These are phyloP conservation scores for Polytrichum formosum DNA, from an alignment of 225 moss, liverwort and hornwort genomes.

Conservation along the genomic window DNA sequence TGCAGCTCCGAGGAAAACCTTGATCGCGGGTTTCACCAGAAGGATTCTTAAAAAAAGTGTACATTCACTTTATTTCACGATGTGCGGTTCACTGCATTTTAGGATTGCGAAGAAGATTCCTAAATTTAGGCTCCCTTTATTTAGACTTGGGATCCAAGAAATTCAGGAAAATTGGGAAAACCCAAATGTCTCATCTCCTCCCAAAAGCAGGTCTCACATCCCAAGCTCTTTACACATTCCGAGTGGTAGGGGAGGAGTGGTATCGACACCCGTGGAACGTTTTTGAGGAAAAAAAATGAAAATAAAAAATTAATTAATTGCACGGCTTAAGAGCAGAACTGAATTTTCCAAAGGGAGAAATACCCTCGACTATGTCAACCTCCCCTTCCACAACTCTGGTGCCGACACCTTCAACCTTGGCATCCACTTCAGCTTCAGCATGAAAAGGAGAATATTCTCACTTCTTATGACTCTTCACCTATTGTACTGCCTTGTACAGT, in stretches of 20 bases:
- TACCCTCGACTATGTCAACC: background rate
- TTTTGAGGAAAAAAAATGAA: no score
- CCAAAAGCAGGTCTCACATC: no score
- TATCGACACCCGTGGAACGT: background rate
- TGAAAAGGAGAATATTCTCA: background rate
- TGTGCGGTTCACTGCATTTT: background rate
- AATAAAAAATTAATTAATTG: no score
- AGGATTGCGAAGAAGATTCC: background rate
- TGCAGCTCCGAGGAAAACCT: background rate
- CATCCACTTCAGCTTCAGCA: background rate
- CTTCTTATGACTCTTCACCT: background rate
- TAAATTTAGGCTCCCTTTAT: no score
- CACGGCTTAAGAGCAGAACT: slow-evolving; percentile 4
- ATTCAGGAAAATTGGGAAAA: no score
- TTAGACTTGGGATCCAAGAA: no score
- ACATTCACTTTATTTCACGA: background rate
- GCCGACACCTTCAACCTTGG: background rate
- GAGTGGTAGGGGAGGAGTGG: background rate
- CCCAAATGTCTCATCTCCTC: no score
- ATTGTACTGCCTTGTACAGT: background rate
- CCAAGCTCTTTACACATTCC: no score
- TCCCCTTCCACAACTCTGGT: background rate
- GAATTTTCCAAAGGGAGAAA: background rate
- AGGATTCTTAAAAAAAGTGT: no score
- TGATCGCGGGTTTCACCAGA: no score